Conservation (phyloP, 1,284 basidiomycete genomes). For the Xerocomus cyaneibrunnescens region DNA sequence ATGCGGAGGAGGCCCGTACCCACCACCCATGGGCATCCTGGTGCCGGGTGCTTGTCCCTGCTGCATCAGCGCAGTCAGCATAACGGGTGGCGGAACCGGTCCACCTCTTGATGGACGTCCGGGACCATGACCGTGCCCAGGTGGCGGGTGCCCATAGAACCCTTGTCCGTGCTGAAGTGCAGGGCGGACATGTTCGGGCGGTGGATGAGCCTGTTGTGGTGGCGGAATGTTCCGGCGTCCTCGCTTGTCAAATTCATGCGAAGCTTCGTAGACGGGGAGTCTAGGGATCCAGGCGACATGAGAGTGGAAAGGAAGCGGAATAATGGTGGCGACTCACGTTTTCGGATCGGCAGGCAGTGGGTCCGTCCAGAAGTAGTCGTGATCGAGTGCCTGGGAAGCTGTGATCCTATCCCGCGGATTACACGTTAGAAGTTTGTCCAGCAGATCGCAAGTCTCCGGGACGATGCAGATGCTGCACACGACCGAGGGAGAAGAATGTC, state of each 20-base stretch:
- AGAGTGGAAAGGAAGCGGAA: conserved; percentile 1
- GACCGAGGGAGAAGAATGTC: conserved; percentile 6
- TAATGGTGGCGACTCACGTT: conserved; percentile 49
- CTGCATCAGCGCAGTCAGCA: conserved; percentile 31
- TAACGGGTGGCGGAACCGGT: conserved; percentile 29
- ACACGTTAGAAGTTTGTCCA: conserved; percentile 89
- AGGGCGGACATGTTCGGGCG: conserved; percentile 31
- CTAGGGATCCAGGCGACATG: conserved; percentile 37
- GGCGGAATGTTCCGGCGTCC: conserved; percentile 49
- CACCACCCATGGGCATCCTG: conserved; percentile 2
- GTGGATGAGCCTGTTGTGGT: conserved; percentile 17
- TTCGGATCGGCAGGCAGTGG: conserved; percentile 83
- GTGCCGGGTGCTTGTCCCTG: conserved; percentile 21
- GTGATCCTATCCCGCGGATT: conserved; percentile 93
- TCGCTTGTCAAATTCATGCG: conserved; percentile 83
- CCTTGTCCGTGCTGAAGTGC: conserved; percentile 34
- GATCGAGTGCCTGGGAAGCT: conserved; percentile 82
- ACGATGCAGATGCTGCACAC: conserved; percentile 48
- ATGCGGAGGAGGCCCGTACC: conserved; percentile 17
- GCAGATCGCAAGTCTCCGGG: conserved; percentile 80
- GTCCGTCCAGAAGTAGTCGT: conserved; percentile 92
- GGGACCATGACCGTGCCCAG: conserved; percentile 19
- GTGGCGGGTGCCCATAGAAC: conserved; percentile 26
- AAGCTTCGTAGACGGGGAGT: conserved; percentile 74
- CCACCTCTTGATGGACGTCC: conserved; percentile 24